Evolutionary conservation across 2,329 filamentous ascomycete species (phyloP).

Genomic region (Huntiella bhutanensis): DNA sequence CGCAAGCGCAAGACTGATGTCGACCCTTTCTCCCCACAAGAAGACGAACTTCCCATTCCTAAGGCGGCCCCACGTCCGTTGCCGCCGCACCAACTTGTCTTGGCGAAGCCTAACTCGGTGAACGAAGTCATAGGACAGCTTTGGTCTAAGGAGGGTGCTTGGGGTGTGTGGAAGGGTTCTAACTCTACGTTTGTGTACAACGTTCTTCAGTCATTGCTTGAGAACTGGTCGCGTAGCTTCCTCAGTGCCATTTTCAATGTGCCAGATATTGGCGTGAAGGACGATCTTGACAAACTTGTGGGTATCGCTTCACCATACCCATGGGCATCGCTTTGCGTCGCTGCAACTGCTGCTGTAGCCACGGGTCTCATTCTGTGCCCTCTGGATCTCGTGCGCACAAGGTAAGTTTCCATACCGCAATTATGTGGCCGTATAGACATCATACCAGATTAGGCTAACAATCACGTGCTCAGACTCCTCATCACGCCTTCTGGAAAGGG

Average conservation of each 20-base stretch:
- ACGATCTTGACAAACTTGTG: slow-evolving; percentile 57
- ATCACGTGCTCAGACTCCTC: slow-evolving; percentile 42
- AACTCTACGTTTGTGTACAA: slow-evolving; percentile 88
- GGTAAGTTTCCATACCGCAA: slow-evolving; percentile 24
- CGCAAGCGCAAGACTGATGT: slow-evolving; percentile 7
- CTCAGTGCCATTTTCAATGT: slow-evolving; percentile 82
- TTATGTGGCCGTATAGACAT: not conserved
- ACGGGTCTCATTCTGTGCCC: slow-evolving; percentile 71
- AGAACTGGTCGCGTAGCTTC: slow-evolving; percentile 80
- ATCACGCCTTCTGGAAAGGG: slow-evolving; percentile 60
- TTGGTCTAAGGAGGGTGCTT: slow-evolving; percentile 75
- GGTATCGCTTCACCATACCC: slow-evolving; percentile 63
- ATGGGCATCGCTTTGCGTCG: slow-evolving; percentile 59
- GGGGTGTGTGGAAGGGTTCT: slow-evolving; percentile 86
- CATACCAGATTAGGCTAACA: slow-evolving; percentile 13
- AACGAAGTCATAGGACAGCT: slow-evolving; percentile 73
- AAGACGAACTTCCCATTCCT: slow-evolving; percentile 5
- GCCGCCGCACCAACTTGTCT: slow-evolving; percentile 42
- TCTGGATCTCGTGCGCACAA: slow-evolving; percentile 73
- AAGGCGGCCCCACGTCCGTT: slow-evolving; percentile 16
- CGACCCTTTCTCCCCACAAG: slow-evolving; percentile 10
- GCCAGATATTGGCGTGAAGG: slow-evolving; percentile 60
- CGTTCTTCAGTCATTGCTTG: slow-evolving; percentile 66
- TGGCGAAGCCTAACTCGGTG: slow-evolving; percentile 62
- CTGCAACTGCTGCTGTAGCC: slow-evolving; percentile 42